A percentile compares a stretch with the other conserved stretches of the same genome.
These are phyloP conservation scores for Grosmannia penicillata DNA, from an alignment of 2,329 filamentous ascomycete genomes.

Conservation along the genomic window DNA sequence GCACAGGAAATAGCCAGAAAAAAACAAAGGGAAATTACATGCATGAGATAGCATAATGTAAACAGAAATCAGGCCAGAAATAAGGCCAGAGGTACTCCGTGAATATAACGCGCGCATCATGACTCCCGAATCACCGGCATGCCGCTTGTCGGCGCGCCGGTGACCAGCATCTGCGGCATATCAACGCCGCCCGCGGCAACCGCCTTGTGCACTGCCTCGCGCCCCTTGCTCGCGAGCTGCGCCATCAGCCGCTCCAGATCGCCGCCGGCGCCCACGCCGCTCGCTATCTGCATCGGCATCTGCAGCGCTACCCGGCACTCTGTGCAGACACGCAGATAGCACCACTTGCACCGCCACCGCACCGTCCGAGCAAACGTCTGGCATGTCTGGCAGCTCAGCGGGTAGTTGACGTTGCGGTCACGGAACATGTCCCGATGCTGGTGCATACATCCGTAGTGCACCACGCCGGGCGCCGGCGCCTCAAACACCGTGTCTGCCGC, in stretches of 20 bases:
- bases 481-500: slow-evolving; percentile 23
- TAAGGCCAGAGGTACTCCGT: too few species aligned
- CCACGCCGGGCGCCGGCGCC: slow-evolving; percentile 23
- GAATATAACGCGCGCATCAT: too few species aligned
- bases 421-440: slow-evolving; percentile 32
- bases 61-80: too few species aligned
- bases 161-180: too few species aligned
- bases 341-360: slow-evolving; percentile 34
- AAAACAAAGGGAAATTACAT: too few species aligned
- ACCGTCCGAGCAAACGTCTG: slow-evolving; percentile 26
- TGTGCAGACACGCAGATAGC: slow-evolving; percentile 36
- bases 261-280: slow-evolving; percentile 23
- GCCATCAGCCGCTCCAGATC: slow-evolving; percentile 28
- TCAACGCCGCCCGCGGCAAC: background rate
- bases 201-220: background rate
- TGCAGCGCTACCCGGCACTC: slow-evolving; percentile 28
- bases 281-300: too few species aligned
- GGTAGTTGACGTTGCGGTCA: slow-evolving; percentile 31
- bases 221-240: slow-evolving; percentile 7
- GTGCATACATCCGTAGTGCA: slow-evolving; percentile 30
- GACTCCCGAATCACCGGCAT: slow-evolving; percentile 7
- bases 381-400: slow-evolving; percentile 39
- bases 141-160: too few species aligned
- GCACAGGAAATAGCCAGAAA: too few species aligned
- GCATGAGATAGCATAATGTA: too few species aligned